phyloP scores from a whole-genome alignment of 768 basidiomycete genomes.

The Tricholomella constricta region DNA sequence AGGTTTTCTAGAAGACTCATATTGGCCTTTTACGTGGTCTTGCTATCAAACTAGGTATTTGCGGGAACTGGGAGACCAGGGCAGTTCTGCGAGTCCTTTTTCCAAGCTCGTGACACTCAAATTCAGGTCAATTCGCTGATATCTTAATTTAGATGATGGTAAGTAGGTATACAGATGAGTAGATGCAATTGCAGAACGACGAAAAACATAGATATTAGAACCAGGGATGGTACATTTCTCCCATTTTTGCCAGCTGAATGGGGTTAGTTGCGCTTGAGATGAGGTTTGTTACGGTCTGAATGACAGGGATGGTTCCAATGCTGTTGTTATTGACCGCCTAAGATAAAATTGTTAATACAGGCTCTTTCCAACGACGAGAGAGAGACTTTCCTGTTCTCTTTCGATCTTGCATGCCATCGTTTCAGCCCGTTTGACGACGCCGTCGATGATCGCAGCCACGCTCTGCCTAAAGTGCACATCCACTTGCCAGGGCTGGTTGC shows the following conservation, averaged over 20 bases:
- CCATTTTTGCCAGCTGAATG: slow-evolving; percentile 80
- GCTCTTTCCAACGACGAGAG: not conserved
- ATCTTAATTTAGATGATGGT: not conserved
- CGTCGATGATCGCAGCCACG: slow-evolving; percentile 61
- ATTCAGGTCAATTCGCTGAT: no score
- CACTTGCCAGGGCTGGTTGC: slow-evolving; percentile 55
- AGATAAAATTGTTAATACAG: slow-evolving; percentile 27
- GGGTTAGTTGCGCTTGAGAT: slow-evolving; percentile 89
- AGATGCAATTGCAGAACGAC: slow-evolving; percentile 9
- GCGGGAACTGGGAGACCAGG: no score
- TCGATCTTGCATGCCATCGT: slow-evolving; percentile 85
- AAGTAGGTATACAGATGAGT: not conserved
- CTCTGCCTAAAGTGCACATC: slow-evolving; percentile 59
- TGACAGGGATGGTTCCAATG: slow-evolving; percentile 52
- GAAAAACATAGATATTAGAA: slow-evolving; percentile 45
- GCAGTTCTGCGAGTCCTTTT: no score
- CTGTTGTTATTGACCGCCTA: slow-evolving; percentile 37
- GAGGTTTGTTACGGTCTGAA: slow-evolving; percentile 80
- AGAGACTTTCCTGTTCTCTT: slow-evolving; percentile 66
- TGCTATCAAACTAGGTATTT: no score
- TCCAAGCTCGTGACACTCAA: no score
- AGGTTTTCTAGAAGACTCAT: no score
- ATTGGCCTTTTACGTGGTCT: no score
- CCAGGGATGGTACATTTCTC: slow-evolving; percentile 86
- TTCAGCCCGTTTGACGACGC: slow-evolving; percentile 78